Base-by-base conservation (phyloP, 495 filamentous ascomycete genomes). In the Lentithecium fluviatile region DNA sequence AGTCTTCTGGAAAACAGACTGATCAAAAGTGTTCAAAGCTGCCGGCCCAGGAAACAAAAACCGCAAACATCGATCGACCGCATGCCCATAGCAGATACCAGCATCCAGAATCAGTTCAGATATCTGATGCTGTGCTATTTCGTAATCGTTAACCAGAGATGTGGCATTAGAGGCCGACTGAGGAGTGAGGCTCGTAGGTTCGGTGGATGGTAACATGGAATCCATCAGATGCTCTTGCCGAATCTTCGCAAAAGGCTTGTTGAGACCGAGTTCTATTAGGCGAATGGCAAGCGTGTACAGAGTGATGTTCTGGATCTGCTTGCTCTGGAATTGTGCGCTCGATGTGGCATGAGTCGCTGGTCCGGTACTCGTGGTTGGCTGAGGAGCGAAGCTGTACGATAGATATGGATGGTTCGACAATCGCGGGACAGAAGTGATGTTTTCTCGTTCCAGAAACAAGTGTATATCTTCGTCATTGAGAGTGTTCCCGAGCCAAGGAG, bases 211-310 rank as follows among this genome's bases (percentile, higher is more conserved):
- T n/a, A n/a, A n/a, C n/a, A n/a, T n/a, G n/a, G n/a, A n/a, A n/a
- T n/a, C n/a, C n/a, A n/a, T n/a, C 26, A 2, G 5, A n/a, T 12
- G 25, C 15, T 60, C 47, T 19, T 46, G 47, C 19, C 48, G 47
- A 13, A 60, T 11, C 45, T 53, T 32, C 8, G 20, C 21, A 24
- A 62, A 62, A 4, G 58, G 23, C 10, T 15, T 36, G 24, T 62
- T 55, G 23, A 45, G 43, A 42, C 58, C 50, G 12, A 55, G 51
- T 21, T 55, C 51, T 15, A 62, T 62, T 15, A 62, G 51, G 4
- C 50, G 58, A n/a, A 55, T 46, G 15, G 23, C 58, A 2, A 62
- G 29, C 2, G 58, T 48, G 32, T 45, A 55, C 11, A 62, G 42
- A 1, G 42, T 48, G 3, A 38, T 54, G 51, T 62, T 54, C 7